Conservation (phyloP, 2,329 filamentous ascomycete species). For the Chrysoporthe cubensis region DNA sequence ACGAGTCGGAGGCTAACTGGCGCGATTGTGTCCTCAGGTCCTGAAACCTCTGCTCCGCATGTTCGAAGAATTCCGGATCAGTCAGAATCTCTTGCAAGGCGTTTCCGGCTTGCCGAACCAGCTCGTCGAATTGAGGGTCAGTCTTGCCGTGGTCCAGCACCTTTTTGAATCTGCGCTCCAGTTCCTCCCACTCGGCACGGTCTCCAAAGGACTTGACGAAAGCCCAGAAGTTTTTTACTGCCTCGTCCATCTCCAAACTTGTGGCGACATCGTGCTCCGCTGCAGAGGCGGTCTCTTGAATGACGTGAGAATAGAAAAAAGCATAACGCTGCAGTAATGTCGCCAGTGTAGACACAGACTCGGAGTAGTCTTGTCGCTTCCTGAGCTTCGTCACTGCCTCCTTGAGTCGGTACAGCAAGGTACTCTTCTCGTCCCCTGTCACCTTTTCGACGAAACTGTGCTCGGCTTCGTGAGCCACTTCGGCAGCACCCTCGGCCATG, state of each 20-base stretch:
- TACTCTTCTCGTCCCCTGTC: constrained; percentile 71
- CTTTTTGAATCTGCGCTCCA: constrained; percentile 69
- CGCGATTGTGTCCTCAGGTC: constrained; percentile 59
- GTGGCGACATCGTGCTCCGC: constrained; percentile 72
- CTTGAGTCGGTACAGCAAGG: constrained; percentile 76
- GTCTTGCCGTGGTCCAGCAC: constrained; percentile 75
- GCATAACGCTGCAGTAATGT: constrained; percentile 79
- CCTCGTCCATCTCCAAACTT: constrained; percentile 75
- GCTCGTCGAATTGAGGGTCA: constrained; percentile 80
- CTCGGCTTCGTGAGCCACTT: constrained; percentile 62
- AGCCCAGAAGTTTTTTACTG: constrained; percentile 78
- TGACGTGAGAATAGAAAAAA: constrained; percentile 73
- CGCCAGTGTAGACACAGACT: constrained; percentile 81
- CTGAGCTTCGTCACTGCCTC: constrained; percentile 74
- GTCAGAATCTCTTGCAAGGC: constrained; percentile 81
- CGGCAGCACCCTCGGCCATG: constrained; percentile 56
- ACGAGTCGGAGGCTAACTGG: constrained; percentile 68
- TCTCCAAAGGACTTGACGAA: constrained; percentile 82
- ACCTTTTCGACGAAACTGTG: constrained; percentile 77
- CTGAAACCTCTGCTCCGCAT: constrained; percentile 62
- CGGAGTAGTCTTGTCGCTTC: constrained; percentile 78
- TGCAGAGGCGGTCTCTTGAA: constrained; percentile 67
- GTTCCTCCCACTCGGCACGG: constrained; percentile 71
- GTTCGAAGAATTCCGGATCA: constrained; percentile 83
- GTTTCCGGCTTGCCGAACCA: constrained; percentile 74